Percentiles rank a stretch among this genome's conserved stretches.
Conservation (phyloP, 345 rosid genomes). For the Eucalyptus grandis region DNA sequence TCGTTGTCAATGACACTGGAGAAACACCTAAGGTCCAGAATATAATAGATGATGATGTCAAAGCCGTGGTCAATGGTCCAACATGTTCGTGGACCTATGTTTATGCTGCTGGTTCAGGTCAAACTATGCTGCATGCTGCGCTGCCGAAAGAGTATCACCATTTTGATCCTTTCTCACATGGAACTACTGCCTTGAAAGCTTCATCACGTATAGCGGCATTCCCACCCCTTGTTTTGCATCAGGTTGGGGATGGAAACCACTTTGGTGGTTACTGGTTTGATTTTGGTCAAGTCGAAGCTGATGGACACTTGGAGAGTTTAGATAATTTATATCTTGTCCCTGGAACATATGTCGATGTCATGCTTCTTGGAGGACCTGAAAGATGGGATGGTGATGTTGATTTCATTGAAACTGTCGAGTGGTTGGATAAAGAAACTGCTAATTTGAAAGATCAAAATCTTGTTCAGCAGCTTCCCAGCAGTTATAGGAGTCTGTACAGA, state of each 20-base stretch:
- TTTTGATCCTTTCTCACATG: constrained; percentile 38
- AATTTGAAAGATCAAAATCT: constrained; percentile 23
- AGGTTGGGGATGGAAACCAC: constrained; percentile 62
- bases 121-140: constrained; percentile 67
- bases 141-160: constrained; percentile 47
- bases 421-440: constrained; percentile 20
- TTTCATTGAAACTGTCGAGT: constrained; percentile 44
- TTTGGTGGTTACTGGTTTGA: constrained; percentile 87
- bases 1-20: constrained; percentile 43
- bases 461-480: constrained; percentile 25
- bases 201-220: constrained; percentile 67
- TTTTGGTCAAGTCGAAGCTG: constrained; percentile 26
- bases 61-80: constrained; percentile 30
- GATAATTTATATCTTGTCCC: constrained; percentile 69
- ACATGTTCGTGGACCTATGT: constrained; percentile 63
- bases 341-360: constrained; percentile 64
- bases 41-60: constrained; percentile 8
- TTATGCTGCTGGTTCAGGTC: constrained; percentile 67
- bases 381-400: constrained; percentile 55
- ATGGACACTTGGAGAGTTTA: constrained; percentile 24
- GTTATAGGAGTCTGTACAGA: constrained; percentile 34
- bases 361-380: constrained; percentile 84
- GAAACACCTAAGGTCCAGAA: constrained; percentile 17
- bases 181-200: constrained; percentile 50
- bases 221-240: constrained; percentile 55